Conservation (phyloP, 352 stramenopile genomes). For the Globisporangium irregulare region DNA sequence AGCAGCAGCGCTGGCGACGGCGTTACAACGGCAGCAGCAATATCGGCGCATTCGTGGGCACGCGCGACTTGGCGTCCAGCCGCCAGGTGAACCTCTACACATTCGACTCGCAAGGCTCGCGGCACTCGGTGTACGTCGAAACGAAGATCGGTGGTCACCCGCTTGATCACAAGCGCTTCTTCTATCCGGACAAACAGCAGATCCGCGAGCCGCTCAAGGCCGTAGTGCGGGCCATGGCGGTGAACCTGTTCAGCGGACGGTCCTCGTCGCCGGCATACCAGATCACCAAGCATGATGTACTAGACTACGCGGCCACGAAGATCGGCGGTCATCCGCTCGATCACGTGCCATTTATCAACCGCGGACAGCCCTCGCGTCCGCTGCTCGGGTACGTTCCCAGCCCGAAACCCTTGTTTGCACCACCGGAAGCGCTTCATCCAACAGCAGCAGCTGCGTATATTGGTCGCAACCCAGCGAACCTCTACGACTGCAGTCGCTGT, state of each 20-base stretch:
- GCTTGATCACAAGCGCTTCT: conserved; percentile 45
- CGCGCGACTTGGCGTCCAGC: conserved; percentile 22
- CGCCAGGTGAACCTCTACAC: conserved; percentile 58
- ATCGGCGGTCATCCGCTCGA: conserved; percentile 76
- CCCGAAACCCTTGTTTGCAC: background rate
- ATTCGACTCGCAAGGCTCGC: conserved; percentile 30
- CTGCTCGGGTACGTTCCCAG: conserved; percentile 42
- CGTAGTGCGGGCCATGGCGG: conserved; percentile 19
- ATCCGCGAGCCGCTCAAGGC: conserved; percentile 34
- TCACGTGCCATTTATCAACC: conserved; percentile 68
- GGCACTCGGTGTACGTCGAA: conserved; percentile 38
- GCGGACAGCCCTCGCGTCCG: conserved; percentile 54
- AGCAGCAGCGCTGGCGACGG: conserved; percentile 1
- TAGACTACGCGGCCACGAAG: conserved; percentile 65
- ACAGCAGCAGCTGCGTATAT: conserved; percentile 2
- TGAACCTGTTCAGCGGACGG: conserved; percentile 19
- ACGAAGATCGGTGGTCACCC: conserved; percentile 80
- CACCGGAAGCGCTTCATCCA: background rate
- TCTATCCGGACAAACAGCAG: conserved; percentile 13
- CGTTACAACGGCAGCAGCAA: background rate
- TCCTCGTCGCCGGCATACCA: conserved; percentile 38
- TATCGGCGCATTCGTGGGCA: conserved; percentile 7
- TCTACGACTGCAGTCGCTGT: conserved; percentile 68
- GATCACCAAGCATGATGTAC: conserved; percentile 30
- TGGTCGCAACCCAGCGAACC: conserved; percentile 21